Conservation (phyloP, 2,329 filamentous ascomycete genomes). For the Paraphaeosphaeria sporulosa region DNA sequence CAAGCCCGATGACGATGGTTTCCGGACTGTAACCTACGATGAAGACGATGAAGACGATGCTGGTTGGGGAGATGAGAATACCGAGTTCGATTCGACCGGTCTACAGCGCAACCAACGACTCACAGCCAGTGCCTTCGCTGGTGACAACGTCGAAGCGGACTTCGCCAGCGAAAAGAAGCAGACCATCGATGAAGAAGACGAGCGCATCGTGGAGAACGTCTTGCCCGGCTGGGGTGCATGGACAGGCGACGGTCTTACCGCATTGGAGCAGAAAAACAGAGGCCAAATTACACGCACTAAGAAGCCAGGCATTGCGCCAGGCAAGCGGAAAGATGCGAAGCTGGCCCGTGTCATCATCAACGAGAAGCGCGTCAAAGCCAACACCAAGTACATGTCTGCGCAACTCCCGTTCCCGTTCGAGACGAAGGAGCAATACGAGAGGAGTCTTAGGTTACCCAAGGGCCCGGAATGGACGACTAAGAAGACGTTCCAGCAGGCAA, state of each 20-base stretch:
- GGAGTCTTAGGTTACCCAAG: conserved; percentile 83
- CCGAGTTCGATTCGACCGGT: conserved; percentile 49
- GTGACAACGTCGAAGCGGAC: conserved; percentile 79
- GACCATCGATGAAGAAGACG: conserved; percentile 76
- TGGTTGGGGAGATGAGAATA: conserved; percentile 45
- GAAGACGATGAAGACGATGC: conserved; percentile 37
- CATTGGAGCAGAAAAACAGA: conserved; percentile 65
- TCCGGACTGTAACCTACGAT: conserved; percentile 52
- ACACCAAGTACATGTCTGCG: conserved; percentile 84
- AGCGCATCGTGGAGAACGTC: conserved; percentile 76
- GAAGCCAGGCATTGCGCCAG: conserved; percentile 75
- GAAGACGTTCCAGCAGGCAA: conserved; percentile 87
- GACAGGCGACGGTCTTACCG: conserved; percentile 83
- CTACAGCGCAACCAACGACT: conserved; percentile 67
- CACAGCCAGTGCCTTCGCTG: conserved; percentile 85
- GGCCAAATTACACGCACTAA: conserved; percentile 63
- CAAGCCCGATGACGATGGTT: conserved; percentile 51
- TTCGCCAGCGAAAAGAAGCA: conserved; percentile 83
- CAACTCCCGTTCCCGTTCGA: conserved; percentile 91
- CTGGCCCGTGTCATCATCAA: conserved; percentile 88
- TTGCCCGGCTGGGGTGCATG: conserved; percentile 94
- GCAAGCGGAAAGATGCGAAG: conserved; percentile 82
- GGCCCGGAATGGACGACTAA: conserved; percentile 98
- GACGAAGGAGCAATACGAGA: conserved; percentile 86
- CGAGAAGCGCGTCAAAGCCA: conserved; percentile 91